Conservation (phyloP, 768 basidiomycete genomes). For the Xerocomus spinulosus region DNA sequence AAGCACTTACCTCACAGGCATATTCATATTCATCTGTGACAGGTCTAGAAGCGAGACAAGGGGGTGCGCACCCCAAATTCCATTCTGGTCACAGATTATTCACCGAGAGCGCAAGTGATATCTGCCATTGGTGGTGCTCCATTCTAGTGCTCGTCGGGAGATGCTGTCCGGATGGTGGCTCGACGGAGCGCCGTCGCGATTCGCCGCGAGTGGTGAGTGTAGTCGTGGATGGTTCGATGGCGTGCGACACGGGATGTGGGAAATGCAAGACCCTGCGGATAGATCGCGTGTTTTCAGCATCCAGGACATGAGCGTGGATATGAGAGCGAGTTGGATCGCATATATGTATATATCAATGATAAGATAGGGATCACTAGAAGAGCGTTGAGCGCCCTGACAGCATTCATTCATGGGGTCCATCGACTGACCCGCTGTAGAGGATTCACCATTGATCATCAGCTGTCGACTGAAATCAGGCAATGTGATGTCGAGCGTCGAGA, state of each 20-base stretch:
- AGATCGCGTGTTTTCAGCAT: background rate
- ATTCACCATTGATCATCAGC: constrained; percentile 10
- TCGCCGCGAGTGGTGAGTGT: constrained; percentile 7
- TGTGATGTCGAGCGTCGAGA: background rate
- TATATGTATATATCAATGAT: background rate
- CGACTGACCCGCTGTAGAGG: background rate
- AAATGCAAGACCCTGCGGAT: background rate
- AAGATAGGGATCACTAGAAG: constrained; percentile 3
- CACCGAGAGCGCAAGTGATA: constrained; percentile 1
- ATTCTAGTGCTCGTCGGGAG: background rate
- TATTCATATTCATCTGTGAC: background rate
- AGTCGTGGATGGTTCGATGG: background rate
- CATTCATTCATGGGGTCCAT: background rate
- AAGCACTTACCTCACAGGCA: constrained; percentile 15
- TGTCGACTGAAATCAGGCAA: background rate
- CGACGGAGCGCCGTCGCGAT: constrained; percentile 16
- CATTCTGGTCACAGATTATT: background rate
- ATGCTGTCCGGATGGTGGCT: constrained; percentile 1
- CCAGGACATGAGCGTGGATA: background rate
- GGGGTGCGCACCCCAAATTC: constrained; percentile 12
- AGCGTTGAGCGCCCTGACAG: background rate
- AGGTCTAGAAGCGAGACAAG: constrained; percentile 1
- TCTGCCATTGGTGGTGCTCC: constrained; percentile 6
- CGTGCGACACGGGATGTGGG: background rate
- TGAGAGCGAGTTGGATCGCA: background rate